Base-by-base conservation (phyloP, 2,329 filamentous ascomycete genomes). In the Arthrobotrys sphaeroides region DNA sequence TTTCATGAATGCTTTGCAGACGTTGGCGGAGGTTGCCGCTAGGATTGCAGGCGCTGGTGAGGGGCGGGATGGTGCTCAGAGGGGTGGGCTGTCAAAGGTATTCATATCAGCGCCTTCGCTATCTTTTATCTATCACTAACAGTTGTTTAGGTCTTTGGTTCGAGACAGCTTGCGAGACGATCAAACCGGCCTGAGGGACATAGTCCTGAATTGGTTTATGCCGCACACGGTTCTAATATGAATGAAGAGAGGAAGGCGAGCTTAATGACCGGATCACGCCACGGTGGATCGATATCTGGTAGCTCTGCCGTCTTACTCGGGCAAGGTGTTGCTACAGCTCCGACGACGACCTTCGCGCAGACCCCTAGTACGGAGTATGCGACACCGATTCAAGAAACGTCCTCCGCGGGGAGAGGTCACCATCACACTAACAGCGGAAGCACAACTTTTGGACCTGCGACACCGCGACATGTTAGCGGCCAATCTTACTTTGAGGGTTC, bases 1-100 rank as follows among this genome's bases (percentile, higher is more conserved):
- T 84, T 92, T 97, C 82, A 85, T 99, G 64, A 97, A 97, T 81
- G 91, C 95, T 0, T 82, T 97, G 5, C 93, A 97, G 81, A 97
- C 94, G 0, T 86, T 97, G 43, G 87, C 97, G 42, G 95, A 99
- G 82, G 93, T 99, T 6, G 85, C 90, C 57, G 93, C 94, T 24
- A 88, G 94, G 62, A 85, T 95, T 80, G 87, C 91, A 24, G 94
- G 94, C 38, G 94, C 91, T 31, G 95, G 90, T 20, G 91, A 94
- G 78, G 88, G 90, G 78, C 85, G 86, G 40, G 87, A 86, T 60
- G 90, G 90, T 40, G 88, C 91, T 77, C 88, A 89, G 59, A 86
- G 92, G 81, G 94, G 95, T 80, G 94, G 93, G 6, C 85, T 99
- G 64, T 90, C 90, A 78, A 97, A 94, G 83, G 87, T 66, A 57